These are phyloP conservation scores for Starmerella kuoi DNA, from an alignment of 805 yeast species.

Conservation along the genomic window DNA sequence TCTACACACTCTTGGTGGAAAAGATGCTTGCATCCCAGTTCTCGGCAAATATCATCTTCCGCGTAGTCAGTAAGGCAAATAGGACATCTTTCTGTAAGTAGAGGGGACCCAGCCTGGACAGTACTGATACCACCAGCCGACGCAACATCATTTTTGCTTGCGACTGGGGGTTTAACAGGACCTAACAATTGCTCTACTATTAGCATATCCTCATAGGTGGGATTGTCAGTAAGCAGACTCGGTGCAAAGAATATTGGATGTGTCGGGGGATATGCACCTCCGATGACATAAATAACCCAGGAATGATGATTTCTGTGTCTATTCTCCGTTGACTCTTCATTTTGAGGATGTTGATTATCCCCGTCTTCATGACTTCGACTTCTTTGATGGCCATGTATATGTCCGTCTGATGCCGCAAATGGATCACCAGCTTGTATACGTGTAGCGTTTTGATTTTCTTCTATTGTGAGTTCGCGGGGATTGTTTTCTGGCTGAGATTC, in stretches of 20 bases:
- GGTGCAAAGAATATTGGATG: constrained; percentile 42
- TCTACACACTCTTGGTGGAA: constrained; percentile 49
- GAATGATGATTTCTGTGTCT: constrained; percentile 8
- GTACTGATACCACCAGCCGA: constrained; percentile 31
- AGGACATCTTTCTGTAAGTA: constrained; percentile 22
- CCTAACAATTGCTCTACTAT: constrained; percentile 40
- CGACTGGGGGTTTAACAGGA: constrained; percentile 35
- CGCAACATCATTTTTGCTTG: constrained; percentile 33
- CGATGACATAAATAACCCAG: constrained; percentile 54
- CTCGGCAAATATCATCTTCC: constrained; percentile 37
- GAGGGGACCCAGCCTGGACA: constrained; percentile 21
- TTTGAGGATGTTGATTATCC: background rate
- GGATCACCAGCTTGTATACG: no score
- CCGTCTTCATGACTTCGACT: no score
- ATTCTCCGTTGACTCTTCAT: background rate
- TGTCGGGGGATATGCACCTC: constrained; percentile 39
- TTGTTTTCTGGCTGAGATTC: no score
- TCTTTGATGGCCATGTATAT: no score
- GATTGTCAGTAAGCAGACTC: constrained; percentile 37
- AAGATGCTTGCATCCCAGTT: constrained; percentile 38
- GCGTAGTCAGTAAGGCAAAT: constrained; percentile 43
- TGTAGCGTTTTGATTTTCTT: no score
- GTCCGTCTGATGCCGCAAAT: no score
- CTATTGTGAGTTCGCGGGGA: no score
- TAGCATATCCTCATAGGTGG: constrained; percentile 40